phyloP scores from a whole-genome alignment of 2,329 filamentous ascomycete genomes.

The Penicillium decumbens region DNA sequence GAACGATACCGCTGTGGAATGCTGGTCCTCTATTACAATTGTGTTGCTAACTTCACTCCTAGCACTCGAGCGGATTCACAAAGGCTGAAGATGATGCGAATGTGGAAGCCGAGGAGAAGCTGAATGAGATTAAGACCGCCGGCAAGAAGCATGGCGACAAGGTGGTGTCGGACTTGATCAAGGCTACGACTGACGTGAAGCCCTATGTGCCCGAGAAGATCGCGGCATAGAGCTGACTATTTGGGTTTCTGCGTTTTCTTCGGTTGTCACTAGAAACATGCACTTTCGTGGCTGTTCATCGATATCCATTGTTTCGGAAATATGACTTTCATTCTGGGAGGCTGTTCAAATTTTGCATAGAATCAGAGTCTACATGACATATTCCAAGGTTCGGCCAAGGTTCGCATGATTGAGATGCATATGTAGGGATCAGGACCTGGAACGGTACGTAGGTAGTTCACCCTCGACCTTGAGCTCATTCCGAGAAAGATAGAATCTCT shows the following conservation, averaged over 20 bases:
- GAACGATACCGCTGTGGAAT: background rate
- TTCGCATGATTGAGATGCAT: background rate
- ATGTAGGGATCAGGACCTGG: background rate
- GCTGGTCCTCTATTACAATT: background rate
- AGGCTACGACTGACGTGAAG: slow-evolving; percentile 78
- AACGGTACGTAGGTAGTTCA: background rate
- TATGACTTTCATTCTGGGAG: slow-evolving; percentile 10
- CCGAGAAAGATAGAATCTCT: too few species aligned
- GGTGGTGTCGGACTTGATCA: slow-evolving; percentile 77
- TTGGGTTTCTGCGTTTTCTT: slow-evolving; percentile 9
- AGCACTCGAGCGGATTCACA: slow-evolving; percentile 92
- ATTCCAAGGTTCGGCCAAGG: background rate
- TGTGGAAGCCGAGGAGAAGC: slow-evolving; percentile 73
- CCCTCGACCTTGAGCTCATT: background rate
- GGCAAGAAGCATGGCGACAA: slow-evolving; percentile 73
- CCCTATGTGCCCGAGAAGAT: slow-evolving; percentile 59
- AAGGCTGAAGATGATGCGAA: slow-evolving; percentile 73
- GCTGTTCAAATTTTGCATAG: background rate
- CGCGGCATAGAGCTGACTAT: slow-evolving; percentile 28
- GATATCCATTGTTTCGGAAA: slow-evolving; percentile 23
- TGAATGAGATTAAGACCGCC: slow-evolving; percentile 74
- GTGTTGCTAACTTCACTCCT: background rate
- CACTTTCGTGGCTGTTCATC: slow-evolving; percentile 22
- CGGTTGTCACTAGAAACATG: slow-evolving; percentile 15
- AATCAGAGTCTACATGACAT: background rate